Conservation (phyloP, 352 stramenopile species). For the Aphanomyces euteiches region DNA sequence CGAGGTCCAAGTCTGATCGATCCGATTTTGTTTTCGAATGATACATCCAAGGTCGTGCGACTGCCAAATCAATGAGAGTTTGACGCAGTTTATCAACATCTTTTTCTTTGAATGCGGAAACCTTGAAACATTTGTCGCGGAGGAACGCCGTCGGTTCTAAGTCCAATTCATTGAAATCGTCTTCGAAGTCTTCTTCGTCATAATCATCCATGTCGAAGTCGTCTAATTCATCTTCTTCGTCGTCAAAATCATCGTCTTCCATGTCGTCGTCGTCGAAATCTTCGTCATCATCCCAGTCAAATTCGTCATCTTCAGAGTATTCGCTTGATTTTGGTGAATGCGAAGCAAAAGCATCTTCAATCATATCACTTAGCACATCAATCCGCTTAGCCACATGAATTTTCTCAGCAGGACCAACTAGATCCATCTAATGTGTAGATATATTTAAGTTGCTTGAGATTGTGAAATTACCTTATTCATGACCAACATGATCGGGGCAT, state of each 20-base stretch:
- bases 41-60: slow-evolving; percentile 76
- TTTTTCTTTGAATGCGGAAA: slow-evolving; percentile 69
- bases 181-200: slow-evolving; percentile 24
- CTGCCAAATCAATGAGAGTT: slow-evolving; percentile 58
- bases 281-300: slow-evolving; percentile 9
- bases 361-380: slow-evolving; percentile 76
- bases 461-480: slow-evolving; percentile 71
- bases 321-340: slow-evolving; percentile 38
- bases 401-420: slow-evolving; percentile 41
- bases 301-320: slow-evolving; percentile 22
- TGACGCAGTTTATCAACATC: slow-evolving; percentile 64
- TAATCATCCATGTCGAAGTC: slow-evolving; percentile 8
- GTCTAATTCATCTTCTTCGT: slow-evolving; percentile 17
- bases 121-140: slow-evolving; percentile 66
- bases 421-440: slow-evolving; percentile 23
- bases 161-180: slow-evolving; percentile 47
- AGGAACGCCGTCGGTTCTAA: slow-evolving; percentile 68
- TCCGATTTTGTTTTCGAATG: slow-evolving; percentile 84
- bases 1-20: slow-evolving; percentile 72
- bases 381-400: slow-evolving; percentile 50
- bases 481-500: slow-evolving; percentile 76
- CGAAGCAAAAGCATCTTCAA: slow-evolving; percentile 67
- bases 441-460: slow-evolving; percentile 41
- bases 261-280: not conserved
- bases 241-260: not conserved